These are phyloP conservation scores for Lepiota venenata DNA, from an alignment of 768 basidiomycete genomes.

Conservation along the genomic window DNA sequence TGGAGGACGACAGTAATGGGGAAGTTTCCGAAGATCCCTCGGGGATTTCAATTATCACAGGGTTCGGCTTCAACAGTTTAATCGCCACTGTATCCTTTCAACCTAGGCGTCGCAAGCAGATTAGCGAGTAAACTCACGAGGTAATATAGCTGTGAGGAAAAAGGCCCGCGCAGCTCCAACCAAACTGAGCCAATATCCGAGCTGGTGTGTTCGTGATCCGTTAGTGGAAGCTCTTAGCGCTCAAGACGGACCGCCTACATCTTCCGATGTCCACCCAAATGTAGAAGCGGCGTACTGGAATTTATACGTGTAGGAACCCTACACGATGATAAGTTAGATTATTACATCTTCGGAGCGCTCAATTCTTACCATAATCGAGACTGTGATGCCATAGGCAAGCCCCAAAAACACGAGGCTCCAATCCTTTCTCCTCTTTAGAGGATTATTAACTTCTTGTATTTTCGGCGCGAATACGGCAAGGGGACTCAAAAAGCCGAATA, in stretches of 20 bases:
- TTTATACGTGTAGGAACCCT: slow-evolving; percentile 58
- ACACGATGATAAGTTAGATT: neutral
- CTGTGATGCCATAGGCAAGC: slow-evolving; percentile 45
- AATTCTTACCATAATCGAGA: slow-evolving; percentile 44
- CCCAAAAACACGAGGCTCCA: slow-evolving; percentile 66
- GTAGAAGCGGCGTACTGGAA: slow-evolving; percentile 61
- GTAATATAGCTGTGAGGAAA: slow-evolving; percentile 54
- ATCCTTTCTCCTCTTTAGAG: slow-evolving; percentile 45
- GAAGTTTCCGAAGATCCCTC: slow-evolving; percentile 22
- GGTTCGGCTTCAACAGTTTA: slow-evolving; percentile 46
- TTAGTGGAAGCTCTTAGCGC: neutral
- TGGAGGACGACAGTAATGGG: slow-evolving; percentile 27
- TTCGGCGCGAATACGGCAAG: slow-evolving; percentile 61
- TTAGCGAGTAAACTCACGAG: slow-evolving; percentile 38
- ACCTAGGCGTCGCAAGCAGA: neutral
- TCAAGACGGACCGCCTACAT: slow-evolving; percentile 32
- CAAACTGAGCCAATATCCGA: slow-evolving; percentile 71
- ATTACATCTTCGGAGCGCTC: neutral
- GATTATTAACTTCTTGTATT: slow-evolving; percentile 22
- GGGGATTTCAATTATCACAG: slow-evolving; percentile 22
- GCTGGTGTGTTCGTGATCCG: slow-evolving; percentile 29
- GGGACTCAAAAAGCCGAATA: slow-evolving; percentile 68
- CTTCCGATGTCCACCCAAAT: slow-evolving; percentile 68
- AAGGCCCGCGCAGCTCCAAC: slow-evolving; percentile 51
- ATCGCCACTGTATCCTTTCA: slow-evolving; percentile 43